Base-by-base conservation (phyloP, 371 early-diverging fungal species). In the Mycotypha africana region DNA sequence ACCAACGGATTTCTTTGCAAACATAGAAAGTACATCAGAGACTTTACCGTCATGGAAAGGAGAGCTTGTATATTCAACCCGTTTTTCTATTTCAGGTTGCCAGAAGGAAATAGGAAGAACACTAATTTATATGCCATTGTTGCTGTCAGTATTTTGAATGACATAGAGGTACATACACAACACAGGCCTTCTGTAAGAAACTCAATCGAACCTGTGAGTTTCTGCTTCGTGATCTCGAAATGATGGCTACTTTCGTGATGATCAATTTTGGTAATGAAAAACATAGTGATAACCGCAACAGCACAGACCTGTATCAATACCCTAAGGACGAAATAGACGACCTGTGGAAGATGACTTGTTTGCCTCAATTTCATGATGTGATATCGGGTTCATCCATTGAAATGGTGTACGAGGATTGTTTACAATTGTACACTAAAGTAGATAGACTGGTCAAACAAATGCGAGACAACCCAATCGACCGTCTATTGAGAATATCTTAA, bases 151-250 rank as follows among this genome's bases (percentile, higher is more conserved):
- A 95, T 62, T 87, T 94, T 67, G 96, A 95, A 62, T 74, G 93
- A 19, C 96, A 95, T 60, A 78, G 96, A 40, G 96, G 96, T 32
- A 95, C 93, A 25, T 95, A 94, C 65, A 96, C 97, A 2, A 74
- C 92, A 4, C 94, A 95, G 47, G 89, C 89, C 0, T 50, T 62
- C 1, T 83, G 76, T 25, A 96, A 96, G 55, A 70, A 77, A 44
- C 75, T 74, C 45, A 96, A 96, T 58, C 81, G 97, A 4, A 74
- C 72, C 35, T 71, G 77, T 19, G 97, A 96, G 65, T 66, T 84
- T 10, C 59, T 94, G 46, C 58, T 96, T 25, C 81, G 89, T 7
- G 84, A 91, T 42, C 71, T 91, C 26, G 96, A 96, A 54, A 55
- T 87, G 43, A 61, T 87, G 14, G 73, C 81, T 4, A 53, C 81